Evolutionary conservation across 257 asterid genomes (phyloP), one percentile per base, ranked within the genome.

Genomic region (Plectranthus barbatus): DNA sequence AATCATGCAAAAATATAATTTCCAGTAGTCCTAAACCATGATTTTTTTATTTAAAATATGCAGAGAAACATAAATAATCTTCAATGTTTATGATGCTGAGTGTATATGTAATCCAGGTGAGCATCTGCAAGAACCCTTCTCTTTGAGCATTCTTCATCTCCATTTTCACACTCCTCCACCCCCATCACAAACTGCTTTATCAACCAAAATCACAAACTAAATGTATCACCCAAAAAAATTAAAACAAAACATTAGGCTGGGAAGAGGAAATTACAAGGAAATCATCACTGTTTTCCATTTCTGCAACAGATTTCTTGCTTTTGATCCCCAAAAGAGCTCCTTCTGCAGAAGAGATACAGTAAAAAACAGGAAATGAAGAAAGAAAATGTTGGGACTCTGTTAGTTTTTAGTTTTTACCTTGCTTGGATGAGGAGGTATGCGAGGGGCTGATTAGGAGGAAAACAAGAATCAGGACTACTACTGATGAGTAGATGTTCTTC

Each of bases 41-140:
- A 26, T 26, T 26, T 2, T 26, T 26, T 2, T 1, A 26, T 26
- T 26, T 26, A 26, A 1, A 1, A 2, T 26, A 26, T 5, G 5
- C 31, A 26, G 31, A 50, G 14, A 9, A 14, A 52, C n/a, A 23
- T n/a, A 42, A 39, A 0, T 39, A 24, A 40, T 42, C 12, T 9
- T 73, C 74, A 83, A 23, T 80, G 91, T 26, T 83, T 68, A 23
- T 72, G 86, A 37, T 70, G 57, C 73, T 88, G 94, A 66, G 96
- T 88, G 76, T 88, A 88, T 58, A 88, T 88, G 75, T 88, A 88
- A 61, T 88, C 96, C 71, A 88, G 60, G 44, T 88, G 94, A 69
- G 82, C 86, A 61, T 85, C 96, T 26, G 79, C 82, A 40, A 80
- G 12, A 56, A 56, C 44, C 79, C 96, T 85, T 70, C 88, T 85